Evolutionary conservation across 2,329 filamentous ascomycete species (phyloP).

Genomic region (Ophiostoma sp.): DNA sequence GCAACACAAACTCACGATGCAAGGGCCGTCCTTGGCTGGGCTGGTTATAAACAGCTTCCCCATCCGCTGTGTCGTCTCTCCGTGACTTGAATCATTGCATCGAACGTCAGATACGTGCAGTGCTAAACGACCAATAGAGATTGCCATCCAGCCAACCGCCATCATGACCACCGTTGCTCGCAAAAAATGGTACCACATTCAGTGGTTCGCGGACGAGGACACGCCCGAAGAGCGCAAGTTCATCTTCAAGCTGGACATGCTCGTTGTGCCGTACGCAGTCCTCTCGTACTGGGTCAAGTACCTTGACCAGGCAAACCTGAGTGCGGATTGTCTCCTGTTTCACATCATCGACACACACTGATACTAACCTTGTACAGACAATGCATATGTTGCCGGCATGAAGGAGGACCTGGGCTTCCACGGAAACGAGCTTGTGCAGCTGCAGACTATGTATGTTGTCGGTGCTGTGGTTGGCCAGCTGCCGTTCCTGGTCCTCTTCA

Average conservation of each 20-base stretch:
- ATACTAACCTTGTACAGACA: constrained; percentile 26
- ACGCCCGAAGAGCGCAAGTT: constrained; percentile 46
- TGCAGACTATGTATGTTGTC: constrained; percentile 49
- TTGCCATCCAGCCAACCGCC: not conserved
- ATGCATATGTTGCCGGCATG: constrained; percentile 47
- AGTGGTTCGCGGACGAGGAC: constrained; percentile 47
- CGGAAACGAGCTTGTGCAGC: constrained; percentile 42
- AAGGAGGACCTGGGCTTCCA: constrained; percentile 40
- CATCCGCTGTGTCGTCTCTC: too few species aligned
- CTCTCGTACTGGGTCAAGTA: constrained; percentile 53
- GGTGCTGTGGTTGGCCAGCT: constrained; percentile 36
- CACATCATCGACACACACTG: too few species aligned
- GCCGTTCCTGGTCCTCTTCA: constrained; percentile 33
- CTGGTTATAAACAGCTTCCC: too few species aligned
- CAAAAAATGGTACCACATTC: constrained; percentile 33
- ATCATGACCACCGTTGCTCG: not conserved
- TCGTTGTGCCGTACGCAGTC: constrained; percentile 53
- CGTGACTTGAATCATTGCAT: not conserved
- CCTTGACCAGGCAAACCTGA: constrained; percentile 37
- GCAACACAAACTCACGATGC: too few species aligned
- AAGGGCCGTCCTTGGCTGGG: too few species aligned
- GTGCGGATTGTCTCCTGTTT: constrained; percentile 33
- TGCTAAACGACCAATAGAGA: not conserved
- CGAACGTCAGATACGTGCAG: not conserved
- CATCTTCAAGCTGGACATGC: constrained; percentile 50